Percentiles rank a stretch among this genome's conserved stretches.
These are phyloP conservation scores for Chaetoceros muelleri DNA, from an alignment of 108 stramenopile genomes.

Conservation along the genomic window DNA sequence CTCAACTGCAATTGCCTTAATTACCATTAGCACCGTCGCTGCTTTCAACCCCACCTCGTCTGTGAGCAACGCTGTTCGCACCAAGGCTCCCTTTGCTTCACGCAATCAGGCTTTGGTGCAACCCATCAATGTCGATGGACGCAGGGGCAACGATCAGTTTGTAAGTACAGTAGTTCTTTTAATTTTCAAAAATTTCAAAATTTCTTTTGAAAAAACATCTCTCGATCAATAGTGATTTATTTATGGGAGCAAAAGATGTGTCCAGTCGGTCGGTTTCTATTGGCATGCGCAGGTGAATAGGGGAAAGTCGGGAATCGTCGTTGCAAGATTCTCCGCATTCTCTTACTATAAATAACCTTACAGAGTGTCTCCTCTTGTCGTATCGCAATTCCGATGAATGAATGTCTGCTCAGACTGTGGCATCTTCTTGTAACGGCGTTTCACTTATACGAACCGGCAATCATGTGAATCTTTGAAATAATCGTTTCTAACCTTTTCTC, in stretches of 20 bases:
- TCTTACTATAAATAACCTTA: too few species aligned
- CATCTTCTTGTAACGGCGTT: background rate
- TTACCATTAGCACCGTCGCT: slow-evolving; percentile 41
- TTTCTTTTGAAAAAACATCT: background rate
- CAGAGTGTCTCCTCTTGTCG: too few species aligned
- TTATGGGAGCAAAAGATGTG: too few species aligned
- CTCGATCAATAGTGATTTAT: background rate
- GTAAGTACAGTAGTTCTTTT: slow-evolving; percentile 5
- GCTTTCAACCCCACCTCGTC: slow-evolving; percentile 15
- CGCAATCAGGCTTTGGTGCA: slow-evolving; percentile 26
- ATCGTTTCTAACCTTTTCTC: background rate
- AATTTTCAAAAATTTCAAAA: background rate
- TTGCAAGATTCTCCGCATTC: too few species aligned
- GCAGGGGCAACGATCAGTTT: slow-evolving; percentile 22
- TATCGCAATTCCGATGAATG: background rate
- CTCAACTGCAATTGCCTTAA: slow-evolving; percentile 31
- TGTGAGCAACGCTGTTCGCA: background rate
- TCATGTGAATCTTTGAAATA: background rate
- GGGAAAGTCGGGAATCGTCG: too few species aligned
- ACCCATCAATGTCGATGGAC: slow-evolving; percentile 34
- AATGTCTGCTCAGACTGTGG: background rate
- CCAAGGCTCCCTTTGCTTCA: slow-evolving; percentile 10
- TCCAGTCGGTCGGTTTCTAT: too few species aligned
- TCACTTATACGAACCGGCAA: background rate
- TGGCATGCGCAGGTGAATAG: too few species aligned